Evolutionary conservation across 2,329 filamentous ascomycete species (phyloP).

Genomic region (Talaromyces pinophilus): DNA sequence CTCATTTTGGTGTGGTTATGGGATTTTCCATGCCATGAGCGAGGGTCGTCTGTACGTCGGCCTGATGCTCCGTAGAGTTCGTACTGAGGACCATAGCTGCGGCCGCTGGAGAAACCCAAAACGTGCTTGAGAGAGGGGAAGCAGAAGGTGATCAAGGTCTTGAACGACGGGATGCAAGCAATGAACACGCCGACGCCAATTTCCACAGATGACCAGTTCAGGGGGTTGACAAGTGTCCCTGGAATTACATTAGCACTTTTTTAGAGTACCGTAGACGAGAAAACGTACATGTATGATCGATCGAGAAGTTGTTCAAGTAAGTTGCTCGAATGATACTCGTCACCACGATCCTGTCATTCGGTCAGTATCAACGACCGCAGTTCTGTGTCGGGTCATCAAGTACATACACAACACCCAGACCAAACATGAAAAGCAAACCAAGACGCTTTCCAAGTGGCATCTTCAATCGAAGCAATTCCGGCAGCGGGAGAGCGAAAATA

Average conservation of each 20-base stretch:
- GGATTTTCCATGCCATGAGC: slow-evolving; percentile 3
- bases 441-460: slow-evolving; percentile 26
- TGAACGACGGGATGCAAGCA: slow-evolving; percentile 29
- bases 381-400: background rate
- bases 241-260: background rate
- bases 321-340: slow-evolving; percentile 28
- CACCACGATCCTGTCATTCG: slow-evolving; percentile 24
- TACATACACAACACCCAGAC: slow-evolving; percentile 27
- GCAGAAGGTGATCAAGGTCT: slow-evolving; percentile 25
- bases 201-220: slow-evolving; percentile 30
- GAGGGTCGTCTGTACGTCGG: slow-evolving; percentile 23
- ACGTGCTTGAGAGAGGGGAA: slow-evolving; percentile 24
- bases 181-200: slow-evolving; percentile 29
- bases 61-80: slow-evolving; percentile 25
- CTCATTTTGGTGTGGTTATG: background rate
- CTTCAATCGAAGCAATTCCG: slow-evolving; percentile 25
- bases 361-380: background rate
- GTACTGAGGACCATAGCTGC: slow-evolving; percentile 22
- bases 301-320: slow-evolving; percentile 25
- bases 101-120: slow-evolving; percentile 23
- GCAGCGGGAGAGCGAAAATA: slow-evolving; percentile 27
- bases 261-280: background rate
- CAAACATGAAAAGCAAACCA: slow-evolving; percentile 28
- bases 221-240: slow-evolving; percentile 27
- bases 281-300: slow-evolving; percentile 29